Base-by-base conservation (phyloP, 1,284 basidiomycete genomes). In the Malassezia dermatis region DNA sequence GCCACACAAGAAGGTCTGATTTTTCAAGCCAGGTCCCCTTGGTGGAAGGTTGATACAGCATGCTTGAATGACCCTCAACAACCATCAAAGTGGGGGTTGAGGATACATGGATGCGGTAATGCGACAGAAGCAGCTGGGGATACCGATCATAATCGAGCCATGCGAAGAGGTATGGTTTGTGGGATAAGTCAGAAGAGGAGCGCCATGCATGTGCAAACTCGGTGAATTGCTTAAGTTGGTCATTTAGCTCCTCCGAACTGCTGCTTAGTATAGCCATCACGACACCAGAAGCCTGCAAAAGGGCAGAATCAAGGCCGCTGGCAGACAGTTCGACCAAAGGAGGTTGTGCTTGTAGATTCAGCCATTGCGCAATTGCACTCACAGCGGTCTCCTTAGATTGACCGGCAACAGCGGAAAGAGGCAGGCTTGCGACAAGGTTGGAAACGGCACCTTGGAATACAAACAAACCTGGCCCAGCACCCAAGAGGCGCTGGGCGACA, bases 101-200 rank as follows among this genome's bases (percentile, higher is more conserved):
- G 6, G 34, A 32, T 19, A 52, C 31, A 10, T 43, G 13, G 8
- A 57, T 41, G 21, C 31, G 40, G 24, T 42, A 52, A 17, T 26
- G 19, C 4, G 31, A 30, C 23, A 13, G 47, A 13, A 74, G 54
- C 17, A 63, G 59, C 21, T 55, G 57, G 31, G 60, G 62, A 59
- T 63, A 67, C 15, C 66, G 63, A 39, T 71, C 67, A 1, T 62
- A 63, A 51, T 74, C 70, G 52, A 73, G 67, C 68, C 68, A 74
- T 1, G 62, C 68, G 43, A 64, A 74, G 3, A 69, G 34, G 8
- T 66, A 52, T 8, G 32, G 34, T 24, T 39, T 23, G 21, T 39
- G 31, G 15, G 46, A 35, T 12, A 48, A 28, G 31, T 48, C 34
- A 19, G 32, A 17, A 15, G 46, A 48, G 12, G 46, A 37, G 24